Evolutionary conservation across 768 basidiomycete genomes (phyloP).

Genomic region (Amanita rimosa): DNA sequence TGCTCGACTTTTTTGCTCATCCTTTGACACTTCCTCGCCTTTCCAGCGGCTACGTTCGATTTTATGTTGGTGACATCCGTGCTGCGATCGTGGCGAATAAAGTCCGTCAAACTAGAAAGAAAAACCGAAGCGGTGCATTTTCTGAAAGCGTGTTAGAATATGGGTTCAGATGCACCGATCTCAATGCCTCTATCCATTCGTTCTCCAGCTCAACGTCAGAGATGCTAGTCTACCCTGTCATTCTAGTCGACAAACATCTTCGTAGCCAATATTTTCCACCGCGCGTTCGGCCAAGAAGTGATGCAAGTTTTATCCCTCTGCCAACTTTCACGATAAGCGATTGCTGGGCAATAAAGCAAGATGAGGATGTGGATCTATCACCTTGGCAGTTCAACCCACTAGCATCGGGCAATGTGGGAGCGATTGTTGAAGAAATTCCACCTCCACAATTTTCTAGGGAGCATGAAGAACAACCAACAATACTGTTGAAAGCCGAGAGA

Average conservation of each 20-base stretch:
- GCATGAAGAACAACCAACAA: not conserved
- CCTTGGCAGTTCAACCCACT: constrained; percentile 46
- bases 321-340: constrained; percentile 51
- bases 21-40: constrained; percentile 50
- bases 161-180: not conserved
- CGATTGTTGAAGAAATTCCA: constrained; percentile 7
- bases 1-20: constrained; percentile 36
- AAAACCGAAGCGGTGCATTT: no score
- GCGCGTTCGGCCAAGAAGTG: constrained; percentile 24
- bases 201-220: constrained; percentile 7
- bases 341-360: constrained; percentile 41
- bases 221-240: constrained; percentile 44
- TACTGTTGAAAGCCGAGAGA: not conserved
- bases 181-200: constrained; percentile 4
- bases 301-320: constrained; percentile 18
- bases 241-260: constrained; percentile 68
- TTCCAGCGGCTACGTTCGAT: constrained; percentile 38
- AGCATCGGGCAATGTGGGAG: not conserved
- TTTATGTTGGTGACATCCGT: constrained; percentile 32
- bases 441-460: not conserved
- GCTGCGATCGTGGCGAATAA: not conserved
- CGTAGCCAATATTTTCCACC: constrained; percentile 37
- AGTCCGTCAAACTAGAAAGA: not conserved
- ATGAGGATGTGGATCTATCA: constrained; percentile 41
- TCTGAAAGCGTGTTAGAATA: not conserved